Conservation (phyloP, 2,329 filamentous ascomycete species). For the Xylaria multiplex region DNA sequence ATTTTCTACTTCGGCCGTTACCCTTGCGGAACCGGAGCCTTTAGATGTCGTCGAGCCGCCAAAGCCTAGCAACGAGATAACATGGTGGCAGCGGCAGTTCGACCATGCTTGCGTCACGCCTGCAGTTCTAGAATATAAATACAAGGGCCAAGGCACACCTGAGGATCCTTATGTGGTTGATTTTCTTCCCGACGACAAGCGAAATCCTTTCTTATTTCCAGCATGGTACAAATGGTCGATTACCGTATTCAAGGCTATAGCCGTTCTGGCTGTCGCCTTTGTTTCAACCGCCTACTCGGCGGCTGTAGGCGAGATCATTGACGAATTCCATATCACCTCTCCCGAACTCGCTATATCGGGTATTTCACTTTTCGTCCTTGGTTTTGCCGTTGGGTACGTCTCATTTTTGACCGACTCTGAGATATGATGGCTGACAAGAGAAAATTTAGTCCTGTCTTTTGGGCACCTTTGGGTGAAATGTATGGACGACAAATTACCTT, state of each 20-base stretch:
- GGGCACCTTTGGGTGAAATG: conserved; percentile 72
- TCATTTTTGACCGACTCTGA: conserved; percentile 66
- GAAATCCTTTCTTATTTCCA: conserved; percentile 71
- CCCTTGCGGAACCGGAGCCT: conserved; percentile 37
- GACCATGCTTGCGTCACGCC: conserved; percentile 68
- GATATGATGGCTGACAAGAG: conserved; percentile 43
- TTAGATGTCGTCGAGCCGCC: conserved; percentile 53
- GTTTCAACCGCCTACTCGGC: conserved; percentile 74
- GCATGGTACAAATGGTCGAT: conserved; percentile 68
- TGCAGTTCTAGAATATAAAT: conserved; percentile 65
- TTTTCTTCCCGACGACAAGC: conserved; percentile 72
- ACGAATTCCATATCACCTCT: conserved; percentile 60
- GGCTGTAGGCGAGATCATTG: conserved; percentile 63
- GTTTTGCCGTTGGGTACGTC: conserved; percentile 60
- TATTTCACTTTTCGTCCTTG: conserved; percentile 66
- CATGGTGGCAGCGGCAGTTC: conserved; percentile 64
- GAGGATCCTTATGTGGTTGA: conserved; percentile 75
- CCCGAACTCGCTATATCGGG: conserved; percentile 61
- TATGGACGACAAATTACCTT: conserved; percentile 67
- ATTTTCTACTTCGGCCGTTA: conserved; percentile 38
- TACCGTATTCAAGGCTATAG: conserved; percentile 70
- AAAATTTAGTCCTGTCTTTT: conserved; percentile 61
- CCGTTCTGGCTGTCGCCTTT: conserved; percentile 76
- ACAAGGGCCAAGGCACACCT: conserved; percentile 69
- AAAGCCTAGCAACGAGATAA: conserved; percentile 48